A percentile compares a stretch with the other conserved stretches of the same genome.
These are phyloP conservation scores for Gymnopilus junonius DNA, from an alignment of 768 basidiomycete species.

Conservation along the genomic window DNA sequence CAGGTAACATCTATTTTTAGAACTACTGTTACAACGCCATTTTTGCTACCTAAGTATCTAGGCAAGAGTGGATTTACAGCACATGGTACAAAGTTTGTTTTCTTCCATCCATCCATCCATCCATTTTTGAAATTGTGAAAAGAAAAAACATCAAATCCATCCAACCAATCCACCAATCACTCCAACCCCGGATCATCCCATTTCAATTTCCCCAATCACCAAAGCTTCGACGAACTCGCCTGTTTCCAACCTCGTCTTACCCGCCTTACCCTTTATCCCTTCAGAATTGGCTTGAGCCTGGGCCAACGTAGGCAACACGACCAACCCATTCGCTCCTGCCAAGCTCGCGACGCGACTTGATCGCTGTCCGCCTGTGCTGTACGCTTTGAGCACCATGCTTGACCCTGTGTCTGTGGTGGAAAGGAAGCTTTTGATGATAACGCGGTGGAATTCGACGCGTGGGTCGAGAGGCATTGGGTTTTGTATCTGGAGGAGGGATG, in stretches of 20 bases:
- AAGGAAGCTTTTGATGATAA: conserved; percentile 45
- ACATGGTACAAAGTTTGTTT: too few relatives aligned
- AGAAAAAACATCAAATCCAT: too few relatives aligned
- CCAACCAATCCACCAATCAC: too few relatives aligned
- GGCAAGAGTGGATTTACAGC: too few relatives aligned
- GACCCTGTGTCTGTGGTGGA: neutral
- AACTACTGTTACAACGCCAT: too few relatives aligned
- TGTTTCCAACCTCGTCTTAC: conserved; percentile 39
- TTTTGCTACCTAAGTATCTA: too few relatives aligned
- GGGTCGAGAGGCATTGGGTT: conserved; percentile 69
- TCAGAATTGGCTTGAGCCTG: conserved; percentile 15
- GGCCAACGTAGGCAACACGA: conserved; percentile 58
- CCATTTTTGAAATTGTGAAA: too few relatives aligned
- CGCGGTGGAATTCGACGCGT: conserved; percentile 85
- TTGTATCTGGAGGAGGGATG: conserved; percentile 61
- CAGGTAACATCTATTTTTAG: too few relatives aligned
- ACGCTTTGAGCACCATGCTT: conserved; percentile 58
- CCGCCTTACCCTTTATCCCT: neutral
- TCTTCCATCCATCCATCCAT: too few relatives aligned
- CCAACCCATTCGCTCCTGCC: conserved; percentile 79
- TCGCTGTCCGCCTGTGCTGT: conserved; percentile 86
- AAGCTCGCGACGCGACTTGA: conserved; percentile 84
- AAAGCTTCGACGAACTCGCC: conserved; percentile 67
- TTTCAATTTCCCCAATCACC: conserved; percentile 68
- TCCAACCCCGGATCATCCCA: too few relatives aligned